These are phyloP conservation scores for Gynostemma pentaphyllum DNA, from an alignment of 306 rosid species.

Conservation along the genomic window DNA sequence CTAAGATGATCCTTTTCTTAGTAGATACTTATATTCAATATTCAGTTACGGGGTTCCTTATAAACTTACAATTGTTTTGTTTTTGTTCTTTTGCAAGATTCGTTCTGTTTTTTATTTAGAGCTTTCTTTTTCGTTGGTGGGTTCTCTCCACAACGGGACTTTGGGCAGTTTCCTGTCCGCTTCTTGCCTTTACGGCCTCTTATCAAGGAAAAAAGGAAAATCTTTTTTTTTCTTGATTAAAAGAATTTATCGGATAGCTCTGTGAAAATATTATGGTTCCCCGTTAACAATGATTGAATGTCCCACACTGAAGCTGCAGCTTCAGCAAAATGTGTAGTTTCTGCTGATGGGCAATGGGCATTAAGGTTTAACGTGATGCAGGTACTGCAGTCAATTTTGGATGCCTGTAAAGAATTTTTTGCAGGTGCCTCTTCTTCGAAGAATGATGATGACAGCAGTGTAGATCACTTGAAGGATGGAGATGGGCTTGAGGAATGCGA, in stretches of 20 bases:
- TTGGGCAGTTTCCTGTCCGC: no score
- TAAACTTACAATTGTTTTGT: neutral
- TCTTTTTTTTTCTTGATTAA: neutral
- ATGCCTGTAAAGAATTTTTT: neutral
- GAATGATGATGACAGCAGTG: neutral
- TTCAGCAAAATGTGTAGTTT: neutral
- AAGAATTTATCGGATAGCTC: neutral
- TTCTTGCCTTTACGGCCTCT: no score
- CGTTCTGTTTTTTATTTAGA: no score
- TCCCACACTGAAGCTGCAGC: no score
- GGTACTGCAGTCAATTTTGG: neutral
- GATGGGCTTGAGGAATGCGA: neutral
- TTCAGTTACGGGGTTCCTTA: conserved; percentile 1
- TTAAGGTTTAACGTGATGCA: neutral
- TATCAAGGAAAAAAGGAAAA: neutral
- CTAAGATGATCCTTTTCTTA: neutral
- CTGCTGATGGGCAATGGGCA: neutral
- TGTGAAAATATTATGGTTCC: neutral
- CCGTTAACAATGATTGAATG: neutral
- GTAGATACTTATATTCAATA: neutral
- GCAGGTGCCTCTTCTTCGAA: neutral
- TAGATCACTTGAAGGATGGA: neutral
- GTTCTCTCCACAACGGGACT: no score
- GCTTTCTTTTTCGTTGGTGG: no score
- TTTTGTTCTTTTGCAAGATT: neutral